Evolutionary conservation across 257 asterid species (phyloP).

Genomic region (Fraxinus quadrangulata): DNA sequence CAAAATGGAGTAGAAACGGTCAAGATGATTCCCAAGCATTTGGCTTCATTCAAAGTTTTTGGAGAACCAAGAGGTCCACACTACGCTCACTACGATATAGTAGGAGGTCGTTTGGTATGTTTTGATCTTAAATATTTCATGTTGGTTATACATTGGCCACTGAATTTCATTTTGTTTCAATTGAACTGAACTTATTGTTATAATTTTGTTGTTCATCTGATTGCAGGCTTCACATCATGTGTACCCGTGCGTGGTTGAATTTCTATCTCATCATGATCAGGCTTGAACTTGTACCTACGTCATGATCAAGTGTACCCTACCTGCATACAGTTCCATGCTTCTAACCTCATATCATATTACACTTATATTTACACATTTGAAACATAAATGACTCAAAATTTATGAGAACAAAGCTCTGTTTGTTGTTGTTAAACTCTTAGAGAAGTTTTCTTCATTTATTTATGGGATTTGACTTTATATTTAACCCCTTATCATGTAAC

Average conservation of each 20-base stretch:
- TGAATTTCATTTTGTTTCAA: background rate
- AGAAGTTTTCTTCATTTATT: background rate
- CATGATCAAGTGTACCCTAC: background rate
- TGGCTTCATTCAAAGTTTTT: conserved; percentile 69
- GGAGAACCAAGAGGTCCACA: conserved; percentile 87
- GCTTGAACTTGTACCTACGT: too few relatives aligned
- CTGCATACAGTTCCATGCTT: too few relatives aligned
- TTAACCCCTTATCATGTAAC: too few relatives aligned
- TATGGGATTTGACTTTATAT: background rate
- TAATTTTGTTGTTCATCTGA: background rate
- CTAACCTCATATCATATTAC: too few relatives aligned
- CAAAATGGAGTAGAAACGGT: conserved; percentile 61
- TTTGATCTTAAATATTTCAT: background rate
- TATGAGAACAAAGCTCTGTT: too few relatives aligned
- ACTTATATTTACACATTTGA: background rate
- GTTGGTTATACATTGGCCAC: background rate
- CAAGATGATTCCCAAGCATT: conserved; percentile 70
- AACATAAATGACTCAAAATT: background rate
- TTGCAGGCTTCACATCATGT: conserved; percentile 31
- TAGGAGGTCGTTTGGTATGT: conserved; percentile 87
- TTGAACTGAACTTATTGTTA: background rate
- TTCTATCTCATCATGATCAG: conserved; percentile 25
- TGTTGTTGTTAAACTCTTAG: background rate
- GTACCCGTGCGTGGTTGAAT: conserved; percentile 27
- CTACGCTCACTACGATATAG: conserved; percentile 97